Conservation (phyloP, 169 alveolate genomes). For the Cystoisospora suis region DNA sequence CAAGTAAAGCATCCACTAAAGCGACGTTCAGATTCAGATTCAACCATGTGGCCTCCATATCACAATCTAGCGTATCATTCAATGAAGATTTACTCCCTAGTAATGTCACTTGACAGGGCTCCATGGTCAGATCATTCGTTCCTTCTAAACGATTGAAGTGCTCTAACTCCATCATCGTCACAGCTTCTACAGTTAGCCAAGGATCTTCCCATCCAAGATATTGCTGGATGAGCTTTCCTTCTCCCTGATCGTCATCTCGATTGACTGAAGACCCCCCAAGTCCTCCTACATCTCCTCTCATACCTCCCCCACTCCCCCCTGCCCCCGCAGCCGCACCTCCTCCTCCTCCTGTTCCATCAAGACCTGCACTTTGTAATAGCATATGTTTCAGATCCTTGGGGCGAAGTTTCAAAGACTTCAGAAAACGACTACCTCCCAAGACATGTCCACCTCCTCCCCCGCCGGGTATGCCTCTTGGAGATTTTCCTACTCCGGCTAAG, state of each 20-base stretch:
- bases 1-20: conserved; percentile 44
- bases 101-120: conserved; percentile 48
- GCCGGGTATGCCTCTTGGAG: no score
- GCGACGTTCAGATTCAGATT: conserved; percentile 52
- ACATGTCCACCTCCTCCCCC: no score
- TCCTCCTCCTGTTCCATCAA: not conserved
- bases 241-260: not conserved
- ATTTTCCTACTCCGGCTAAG: no score
- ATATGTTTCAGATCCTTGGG: no score
- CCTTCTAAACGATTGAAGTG: conserved; percentile 47
- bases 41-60: conserved; percentile 46
- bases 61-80: not conserved
- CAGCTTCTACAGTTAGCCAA: conserved; percentile 19
- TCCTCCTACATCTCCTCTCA: not conserved
- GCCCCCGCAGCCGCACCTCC: conserved; percentile 29
- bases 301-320: not conserved
- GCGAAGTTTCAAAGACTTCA: no score
- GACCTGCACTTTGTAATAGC: no score
- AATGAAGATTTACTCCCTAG: conserved; percentile 54
- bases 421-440: no score
- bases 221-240: not conserved
- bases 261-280: not conserved
- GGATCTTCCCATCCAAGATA: conserved; percentile 23
- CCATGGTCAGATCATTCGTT: conserved; percentile 39
- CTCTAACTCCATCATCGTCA: conserved; percentile 12